These are phyloP conservation scores for Maudiozyma serrabonitensis DNA, from an alignment of 805 yeast genomes.

Conservation along the genomic window DNA sequence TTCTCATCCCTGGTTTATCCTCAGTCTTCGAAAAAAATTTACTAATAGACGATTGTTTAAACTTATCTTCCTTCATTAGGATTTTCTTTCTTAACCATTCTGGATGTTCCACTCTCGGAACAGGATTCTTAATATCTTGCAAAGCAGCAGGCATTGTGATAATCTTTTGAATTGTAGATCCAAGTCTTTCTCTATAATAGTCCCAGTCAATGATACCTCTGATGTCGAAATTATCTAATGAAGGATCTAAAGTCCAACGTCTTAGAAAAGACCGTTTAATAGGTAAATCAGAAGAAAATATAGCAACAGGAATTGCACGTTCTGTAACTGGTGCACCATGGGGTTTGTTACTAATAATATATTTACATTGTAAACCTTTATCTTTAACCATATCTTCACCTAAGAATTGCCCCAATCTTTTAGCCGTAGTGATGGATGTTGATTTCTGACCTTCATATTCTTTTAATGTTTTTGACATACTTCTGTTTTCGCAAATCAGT, in stretches of 20 bases:
- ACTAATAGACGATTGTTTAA: constrained; percentile 59
- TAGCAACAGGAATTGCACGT: constrained; percentile 93
- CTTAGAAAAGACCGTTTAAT: constrained; percentile 67
- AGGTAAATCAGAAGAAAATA: constrained; percentile 70
- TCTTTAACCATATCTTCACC: constrained; percentile 96
- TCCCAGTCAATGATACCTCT: constrained; percentile 87
- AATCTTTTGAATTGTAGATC: constrained; percentile 88
- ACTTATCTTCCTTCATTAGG: constrained; percentile 48
- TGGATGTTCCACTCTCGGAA: constrained; percentile 89
- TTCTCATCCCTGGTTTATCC: constrained; percentile 31
- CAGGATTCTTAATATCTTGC: constrained; percentile 81
- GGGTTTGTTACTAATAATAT: constrained; percentile 80
- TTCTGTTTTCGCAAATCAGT: constrained; percentile 89
- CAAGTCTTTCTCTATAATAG: constrained; percentile 82
- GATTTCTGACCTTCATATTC: constrained; percentile 90
- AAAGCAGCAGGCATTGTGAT: constrained; percentile 96
- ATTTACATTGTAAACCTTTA: constrained; percentile 91
- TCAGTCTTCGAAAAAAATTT: constrained; percentile 44
- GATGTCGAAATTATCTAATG: constrained; percentile 75
- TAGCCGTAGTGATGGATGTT: constrained; percentile 92
- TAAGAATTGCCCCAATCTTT: constrained; percentile 82
- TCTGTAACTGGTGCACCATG: constrained; percentile 84
- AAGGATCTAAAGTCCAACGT: constrained; percentile 78
- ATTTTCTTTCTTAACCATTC: constrained; percentile 77
- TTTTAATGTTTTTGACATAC: constrained; percentile 83